A percentile compares a stretch with the other conserved stretches of the same genome.
phyloP scores from a whole-genome alignment of 2,329 filamentous ascomycete species.

The Pseudogymnoascus sp. region DNA sequence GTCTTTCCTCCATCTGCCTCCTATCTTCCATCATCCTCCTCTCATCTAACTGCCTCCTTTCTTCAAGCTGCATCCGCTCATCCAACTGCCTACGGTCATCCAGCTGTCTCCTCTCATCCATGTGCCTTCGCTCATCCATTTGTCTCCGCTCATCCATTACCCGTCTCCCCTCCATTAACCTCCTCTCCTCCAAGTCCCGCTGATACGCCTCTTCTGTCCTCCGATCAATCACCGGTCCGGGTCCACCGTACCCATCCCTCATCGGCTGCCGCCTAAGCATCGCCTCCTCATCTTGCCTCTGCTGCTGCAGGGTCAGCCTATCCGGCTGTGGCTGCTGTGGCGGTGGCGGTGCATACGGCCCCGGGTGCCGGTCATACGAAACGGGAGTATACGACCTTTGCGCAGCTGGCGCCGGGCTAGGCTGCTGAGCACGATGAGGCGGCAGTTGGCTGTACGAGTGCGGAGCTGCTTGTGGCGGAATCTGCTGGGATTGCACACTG shows the following conservation, averaged over 20 bases:
- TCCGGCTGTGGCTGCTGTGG: not conserved
- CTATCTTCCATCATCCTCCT: constrained; percentile 3
- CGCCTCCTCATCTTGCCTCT: not conserved
- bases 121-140: not conserved
- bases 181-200: not conserved
- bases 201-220: not conserved
- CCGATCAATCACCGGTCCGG: not conserved
- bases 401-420: not conserved
- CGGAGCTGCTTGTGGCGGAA: not conserved
- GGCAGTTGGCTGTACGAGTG: not conserved
- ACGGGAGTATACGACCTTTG: not conserved
- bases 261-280: not conserved
- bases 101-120: not conserved
- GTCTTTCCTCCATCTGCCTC: not conserved
- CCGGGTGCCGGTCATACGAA: not conserved
- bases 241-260: constrained; percentile 1
- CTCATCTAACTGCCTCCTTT: not conserved
- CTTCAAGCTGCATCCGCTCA: not conserved
- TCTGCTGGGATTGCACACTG: not conserved
- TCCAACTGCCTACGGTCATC: not conserved
- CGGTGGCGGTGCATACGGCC: not conserved
- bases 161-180: not conserved
- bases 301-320: not conserved
- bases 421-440: not conserved
- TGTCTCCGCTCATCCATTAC: not conserved